Percentiles rank a stretch among this genome's conserved stretches.
Conservation (phyloP, 176 grass and related monocot genomes). For the Aegilops speltoides region DNA sequence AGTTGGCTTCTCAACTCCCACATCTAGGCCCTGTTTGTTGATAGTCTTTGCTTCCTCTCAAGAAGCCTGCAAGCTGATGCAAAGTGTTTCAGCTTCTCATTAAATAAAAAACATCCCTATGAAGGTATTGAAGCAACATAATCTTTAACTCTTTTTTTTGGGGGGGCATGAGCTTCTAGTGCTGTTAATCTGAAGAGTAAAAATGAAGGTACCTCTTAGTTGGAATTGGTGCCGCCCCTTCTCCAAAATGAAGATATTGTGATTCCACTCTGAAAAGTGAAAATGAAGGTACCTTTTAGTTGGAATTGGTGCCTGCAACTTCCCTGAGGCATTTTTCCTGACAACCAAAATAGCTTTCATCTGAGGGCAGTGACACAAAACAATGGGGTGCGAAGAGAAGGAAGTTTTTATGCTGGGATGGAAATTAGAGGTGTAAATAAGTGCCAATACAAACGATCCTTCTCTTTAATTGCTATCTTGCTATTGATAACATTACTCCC, state of each 20-base stretch:
- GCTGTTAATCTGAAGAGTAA: neutral
- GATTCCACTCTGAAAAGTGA: neutral
- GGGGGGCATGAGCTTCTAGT: neutral
- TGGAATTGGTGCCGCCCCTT: neutral
- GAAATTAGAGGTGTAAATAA: conserved; percentile 1
- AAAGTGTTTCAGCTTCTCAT: neutral
- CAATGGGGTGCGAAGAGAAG: neutral
- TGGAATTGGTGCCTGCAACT: neutral
- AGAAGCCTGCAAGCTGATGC: neutral
- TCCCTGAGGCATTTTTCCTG: neutral
- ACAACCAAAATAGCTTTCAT: neutral
- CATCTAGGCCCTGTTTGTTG: neutral
- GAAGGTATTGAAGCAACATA: neutral
- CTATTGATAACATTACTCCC: no score
- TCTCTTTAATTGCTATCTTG: no score
- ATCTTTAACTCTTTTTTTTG: neutral
- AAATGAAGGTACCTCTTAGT: neutral
- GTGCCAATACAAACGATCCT: no score
- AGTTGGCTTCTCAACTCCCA: neutral
- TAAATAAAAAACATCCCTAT: neutral
- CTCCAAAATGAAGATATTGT: conserved; percentile 4
- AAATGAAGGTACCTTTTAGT: neutral
- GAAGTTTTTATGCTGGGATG: neutral
- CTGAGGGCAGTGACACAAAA: neutral
- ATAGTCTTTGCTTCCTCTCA: neutral